Conservation (phyloP, 2,329 filamentous ascomycete species). For the Bipolaris bicolor region DNA sequence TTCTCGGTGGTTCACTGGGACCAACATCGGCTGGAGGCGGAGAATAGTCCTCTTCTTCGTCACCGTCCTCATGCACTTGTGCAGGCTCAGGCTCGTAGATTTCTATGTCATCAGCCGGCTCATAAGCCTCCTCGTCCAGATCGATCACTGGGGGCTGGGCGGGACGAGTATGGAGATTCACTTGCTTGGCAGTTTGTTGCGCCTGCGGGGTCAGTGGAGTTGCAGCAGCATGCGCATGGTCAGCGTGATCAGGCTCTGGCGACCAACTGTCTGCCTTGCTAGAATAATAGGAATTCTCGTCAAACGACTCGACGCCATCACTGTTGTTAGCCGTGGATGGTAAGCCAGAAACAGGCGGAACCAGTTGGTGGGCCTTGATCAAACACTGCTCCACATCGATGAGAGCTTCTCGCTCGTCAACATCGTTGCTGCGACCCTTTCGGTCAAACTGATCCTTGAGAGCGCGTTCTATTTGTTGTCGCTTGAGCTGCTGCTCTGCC, state of each 20-base stretch:
- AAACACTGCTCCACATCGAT: conserved; percentile 53
- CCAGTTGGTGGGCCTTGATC: conserved; percentile 70
- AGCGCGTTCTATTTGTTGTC: conserved; percentile 78
- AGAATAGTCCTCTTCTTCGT: conserved; percentile 52
- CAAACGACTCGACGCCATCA: conserved; percentile 79
- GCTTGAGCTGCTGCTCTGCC: conserved; percentile 79
- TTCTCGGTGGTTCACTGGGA: conserved; percentile 32
- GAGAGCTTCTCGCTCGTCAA: conserved; percentile 54
- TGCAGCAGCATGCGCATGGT: conserved; percentile 39
- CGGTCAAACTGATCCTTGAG: conserved; percentile 78
- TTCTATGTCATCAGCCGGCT: conserved; percentile 49
- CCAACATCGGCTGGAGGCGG: conserved; percentile 54
- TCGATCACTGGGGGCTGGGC: conserved; percentile 41
- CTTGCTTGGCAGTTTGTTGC: conserved; percentile 30
- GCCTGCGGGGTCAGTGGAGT: conserved; percentile 37
- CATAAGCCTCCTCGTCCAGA: conserved; percentile 47
- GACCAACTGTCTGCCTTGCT: conserved; percentile 83
- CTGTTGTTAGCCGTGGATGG: conserved; percentile 62
- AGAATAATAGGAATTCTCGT: conserved; percentile 95
- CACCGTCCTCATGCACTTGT: conserved; percentile 36
- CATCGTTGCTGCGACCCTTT: conserved; percentile 58
- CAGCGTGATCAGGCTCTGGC: conserved; percentile 53
- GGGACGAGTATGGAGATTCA: conserved; percentile 21
- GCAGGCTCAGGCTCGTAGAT: conserved; percentile 46
- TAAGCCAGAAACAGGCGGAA: conserved; percentile 70